These are phyloP conservation scores for Limonium bicolor DNA, from an alignment of 148 eudicot genomes.

Conservation along the genomic window DNA sequence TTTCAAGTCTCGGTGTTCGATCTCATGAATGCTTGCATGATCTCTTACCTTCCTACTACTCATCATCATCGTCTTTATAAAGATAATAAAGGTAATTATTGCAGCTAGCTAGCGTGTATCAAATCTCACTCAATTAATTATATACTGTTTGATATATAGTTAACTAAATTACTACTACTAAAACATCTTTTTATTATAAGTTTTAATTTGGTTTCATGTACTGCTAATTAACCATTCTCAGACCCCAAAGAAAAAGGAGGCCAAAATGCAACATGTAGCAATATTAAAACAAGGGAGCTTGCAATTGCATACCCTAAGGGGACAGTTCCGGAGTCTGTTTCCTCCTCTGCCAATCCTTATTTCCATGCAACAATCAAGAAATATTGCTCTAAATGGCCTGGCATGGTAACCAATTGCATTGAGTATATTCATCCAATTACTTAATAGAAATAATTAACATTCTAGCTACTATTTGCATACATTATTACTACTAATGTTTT, in stretches of 20 bases:
- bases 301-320: too few species aligned
- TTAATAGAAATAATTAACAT: background rate
- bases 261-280: background rate
- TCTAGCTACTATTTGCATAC: background rate
- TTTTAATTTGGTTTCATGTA: too few species aligned
- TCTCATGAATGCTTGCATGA: conserved; percentile 2
- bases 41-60: too few species aligned
- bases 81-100: background rate
- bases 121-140: too few species aligned
- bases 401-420: too few species aligned
- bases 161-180: too few species aligned
- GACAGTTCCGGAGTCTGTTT: background rate
- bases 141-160: too few species aligned
- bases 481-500: background rate
- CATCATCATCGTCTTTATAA: too few species aligned
- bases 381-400: conserved; percentile 8
- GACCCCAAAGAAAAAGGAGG: background rate
- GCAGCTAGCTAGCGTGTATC: background rate
- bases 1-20: conserved; percentile 12
- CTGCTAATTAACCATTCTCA: background rate
- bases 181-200: too few species aligned
- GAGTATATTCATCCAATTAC: background rate
- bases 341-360: conserved; percentile 4
- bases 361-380: background rate
- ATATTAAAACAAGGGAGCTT: too few species aligned